Conservation (phyloP, 306 rosid species). For the Citrullus colocynthis region DNA sequence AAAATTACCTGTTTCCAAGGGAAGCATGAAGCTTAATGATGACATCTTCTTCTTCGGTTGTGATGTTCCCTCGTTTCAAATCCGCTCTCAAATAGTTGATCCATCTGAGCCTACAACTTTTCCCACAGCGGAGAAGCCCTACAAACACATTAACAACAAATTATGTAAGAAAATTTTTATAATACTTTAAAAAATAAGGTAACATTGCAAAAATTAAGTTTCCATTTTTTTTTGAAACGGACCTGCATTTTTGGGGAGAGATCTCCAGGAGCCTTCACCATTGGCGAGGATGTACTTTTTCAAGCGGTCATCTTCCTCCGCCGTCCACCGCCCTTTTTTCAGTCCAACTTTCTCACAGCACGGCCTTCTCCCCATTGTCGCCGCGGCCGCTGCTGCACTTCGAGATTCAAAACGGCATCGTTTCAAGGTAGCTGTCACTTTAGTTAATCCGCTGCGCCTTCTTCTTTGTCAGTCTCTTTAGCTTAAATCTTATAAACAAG, state of each 20-base stretch:
- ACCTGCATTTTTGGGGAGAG: constrained; percentile 83
- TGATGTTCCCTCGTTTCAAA: constrained; percentile 1
- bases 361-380: constrained; percentile 70
- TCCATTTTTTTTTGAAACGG: neutral
- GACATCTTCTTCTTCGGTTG: neutral
- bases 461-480: neutral
- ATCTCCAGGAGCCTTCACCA: constrained; percentile 93
- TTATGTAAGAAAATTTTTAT: too few relatives aligned
- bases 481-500: neutral
- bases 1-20: constrained; percentile 13
- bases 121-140: constrained; percentile 76
- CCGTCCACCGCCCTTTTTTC: constrained; percentile 75
- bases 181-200: too few relatives aligned
- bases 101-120: constrained; percentile 16
- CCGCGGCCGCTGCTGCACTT: neutral
- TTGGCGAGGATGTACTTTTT: constrained; percentile 38
- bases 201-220: too few relatives aligned
- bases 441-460: neutral
- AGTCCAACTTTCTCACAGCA: constrained; percentile 82
- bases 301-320: constrained; percentile 60
- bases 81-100: neutral
- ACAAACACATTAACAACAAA: too few relatives aligned
- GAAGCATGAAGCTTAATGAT: neutral
- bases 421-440: neutral
- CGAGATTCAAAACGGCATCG: neutral